Conservation (phyloP, 176 grass and related monocot species). For the Lolium rigidum region DNA sequence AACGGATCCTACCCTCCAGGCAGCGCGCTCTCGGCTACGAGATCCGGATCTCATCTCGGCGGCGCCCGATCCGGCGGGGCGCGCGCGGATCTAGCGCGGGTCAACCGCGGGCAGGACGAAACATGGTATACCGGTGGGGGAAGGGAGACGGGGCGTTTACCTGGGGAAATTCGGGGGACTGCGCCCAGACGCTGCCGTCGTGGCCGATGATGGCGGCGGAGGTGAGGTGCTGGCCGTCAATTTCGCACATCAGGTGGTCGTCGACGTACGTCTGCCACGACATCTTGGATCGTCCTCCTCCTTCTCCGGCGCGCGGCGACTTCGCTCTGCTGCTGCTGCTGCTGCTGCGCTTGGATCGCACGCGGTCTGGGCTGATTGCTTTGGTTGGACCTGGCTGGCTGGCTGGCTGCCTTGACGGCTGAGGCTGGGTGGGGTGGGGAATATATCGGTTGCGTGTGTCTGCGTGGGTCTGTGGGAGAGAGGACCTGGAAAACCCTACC, state of each 20-base stretch:
- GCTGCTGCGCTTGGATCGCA: slow-evolving; percentile 47
- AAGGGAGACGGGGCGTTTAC: slow-evolving; percentile 21
- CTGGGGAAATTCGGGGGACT: slow-evolving; percentile 66
- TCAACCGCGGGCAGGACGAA: neutral
- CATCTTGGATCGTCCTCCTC: slow-evolving; percentile 53
- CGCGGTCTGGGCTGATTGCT: slow-evolving; percentile 47
- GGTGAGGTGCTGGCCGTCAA: slow-evolving; percentile 68
- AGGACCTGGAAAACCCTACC: slow-evolving; percentile 31
- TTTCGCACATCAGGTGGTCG: slow-evolving; percentile 89
- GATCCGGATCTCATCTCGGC: slow-evolving; percentile 31
- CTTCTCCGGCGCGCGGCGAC: slow-evolving; percentile 27
- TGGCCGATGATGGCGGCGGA: slow-evolving; percentile 76
- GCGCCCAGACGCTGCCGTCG: slow-evolving; percentile 79
- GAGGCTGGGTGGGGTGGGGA: slow-evolving; percentile 34
- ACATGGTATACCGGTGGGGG: neutral
- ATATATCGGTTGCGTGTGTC: slow-evolving; percentile 55
- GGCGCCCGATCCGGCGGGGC: slow-evolving; percentile 20
- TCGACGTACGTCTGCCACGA: slow-evolving; percentile 92
- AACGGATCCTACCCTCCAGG: neutral
- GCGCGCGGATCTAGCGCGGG: slow-evolving; percentile 39
- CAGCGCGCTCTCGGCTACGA: neutral
- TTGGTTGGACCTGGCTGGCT: neutral
- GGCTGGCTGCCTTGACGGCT: slow-evolving; percentile 2
- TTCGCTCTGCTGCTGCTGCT: neutral
- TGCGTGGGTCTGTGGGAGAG: neutral